Evolutionary conservation across 768 basidiomycete genomes (phyloP), one percentile per base, ranked within the genome.

Genomic region (Leucocoprinus birnbaumii): DNA sequence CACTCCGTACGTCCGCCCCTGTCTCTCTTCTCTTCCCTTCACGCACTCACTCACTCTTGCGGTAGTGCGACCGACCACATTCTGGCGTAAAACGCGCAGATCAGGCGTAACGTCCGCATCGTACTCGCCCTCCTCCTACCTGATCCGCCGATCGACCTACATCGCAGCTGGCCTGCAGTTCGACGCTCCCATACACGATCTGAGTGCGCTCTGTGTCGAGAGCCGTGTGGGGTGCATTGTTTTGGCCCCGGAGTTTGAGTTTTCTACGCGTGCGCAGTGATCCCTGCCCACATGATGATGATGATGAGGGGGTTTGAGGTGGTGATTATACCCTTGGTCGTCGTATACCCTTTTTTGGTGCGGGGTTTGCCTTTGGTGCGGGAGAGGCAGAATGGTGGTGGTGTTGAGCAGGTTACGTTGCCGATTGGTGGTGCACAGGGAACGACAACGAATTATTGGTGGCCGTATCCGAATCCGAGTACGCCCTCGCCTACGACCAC

Each of bases 41-140:
- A n/a, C 53, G 55, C 22, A 56, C 35, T 38, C 42, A 40, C n/a
- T 48, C 21, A 38, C 19, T 19, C 41, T 44, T 37, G 38, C 35
- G 44, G 13, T 58, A 91, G 89, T 89, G 34, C 86, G 89, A n/a
- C 89, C 89, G 0, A 87, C 82, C 6, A 87, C 89, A 0, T 90
- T 91, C 66, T 91, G 89, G 89, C 78, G 87, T 27, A 84, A 83
- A 59, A 89, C 86, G 1, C 78, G 71, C 26, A 81, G 84, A 13
- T 88, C 87, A 18, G 89, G 87, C 14, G 86, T 91, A 1, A 77
- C 86, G 44, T 79, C 76, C 3, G 80, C 86, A 5, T 84, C 81
- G 0, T 90, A 88, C 64, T 87, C 89, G 5, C 89, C 89, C 0
- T 79, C 87, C 0, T 81, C 81, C 0, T 83, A 88, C 65, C 80